Base-by-base conservation (phyloP, 2,329 filamentous ascomycete genomes). In the Beauveria sp. region DNA sequence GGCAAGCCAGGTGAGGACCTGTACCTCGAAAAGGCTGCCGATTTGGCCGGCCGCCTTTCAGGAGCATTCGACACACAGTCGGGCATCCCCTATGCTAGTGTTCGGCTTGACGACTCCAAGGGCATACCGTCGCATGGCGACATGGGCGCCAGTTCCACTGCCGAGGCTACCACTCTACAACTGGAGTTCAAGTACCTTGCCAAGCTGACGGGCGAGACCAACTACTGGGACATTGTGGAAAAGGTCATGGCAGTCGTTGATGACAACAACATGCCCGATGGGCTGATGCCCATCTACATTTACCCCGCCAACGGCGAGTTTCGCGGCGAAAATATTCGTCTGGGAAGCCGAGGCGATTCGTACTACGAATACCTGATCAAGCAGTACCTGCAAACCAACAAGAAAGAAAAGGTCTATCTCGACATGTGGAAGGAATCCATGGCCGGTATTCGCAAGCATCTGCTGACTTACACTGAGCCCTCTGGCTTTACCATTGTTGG, bases 341-440 rank as follows among this genome's bases (percentile, higher is more conserved):
- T 97, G 24, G 94, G 94, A 44, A 97, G 91, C 72, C 85, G 94
- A 63, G 94, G 94, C 51, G 94, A 99, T 77, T 97, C 92, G 53
- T 99, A 97, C 76, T 99, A 99, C 76, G 91, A 99, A 76, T 99
- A 99, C 73, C 84, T 99, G 55, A 96, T 97, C 79, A 99, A 99
- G 77, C 94, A 99, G 73, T 97, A 96, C 71, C 81, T 97, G 22
- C 94, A 99, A 74, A 99, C 94, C 14, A 90, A 90, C 61, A 86
- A 89, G 71, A 81, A 92, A 69, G 93, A 99, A 72, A 80, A 86
- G 0, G 77, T 97, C 18, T 99, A 99, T 74, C 80, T 87, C 65
- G 90, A 94, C 16, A 90, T 99, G 86, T 99, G 96, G 92, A 82
- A 93, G 44, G 89, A 99, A 71, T 82, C 91, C 16, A 79, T 99